These are phyloP conservation scores for Boletus pseudopeckii DNA, from an alignment of 768 basidiomycete species.

Conservation along the genomic window DNA sequence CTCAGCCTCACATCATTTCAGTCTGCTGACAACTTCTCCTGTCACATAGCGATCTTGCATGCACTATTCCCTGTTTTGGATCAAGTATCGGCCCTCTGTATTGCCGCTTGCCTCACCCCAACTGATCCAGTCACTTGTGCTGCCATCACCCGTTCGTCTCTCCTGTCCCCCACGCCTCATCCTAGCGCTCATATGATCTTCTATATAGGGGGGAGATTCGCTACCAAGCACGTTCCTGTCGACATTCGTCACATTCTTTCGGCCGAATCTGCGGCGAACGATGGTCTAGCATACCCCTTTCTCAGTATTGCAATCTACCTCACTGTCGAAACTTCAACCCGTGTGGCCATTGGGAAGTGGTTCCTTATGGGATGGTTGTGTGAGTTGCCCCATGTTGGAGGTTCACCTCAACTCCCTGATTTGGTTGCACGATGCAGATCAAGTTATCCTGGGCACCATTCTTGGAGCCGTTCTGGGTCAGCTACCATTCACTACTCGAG, in stretches of 20 bases:
- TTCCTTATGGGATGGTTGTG: conserved; percentile 82
- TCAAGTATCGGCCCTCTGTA: conserved; percentile 74
- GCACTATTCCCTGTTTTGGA: conserved; percentile 68
- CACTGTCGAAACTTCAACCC: conserved; percentile 60
- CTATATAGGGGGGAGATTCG: conserved; percentile 62
- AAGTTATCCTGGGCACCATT: conserved; percentile 72
- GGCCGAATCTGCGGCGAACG: conserved; percentile 93
- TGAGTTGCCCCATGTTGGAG: conserved; percentile 8
- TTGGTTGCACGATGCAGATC: conserved; percentile 45
- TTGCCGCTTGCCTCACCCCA: conserved; percentile 87
- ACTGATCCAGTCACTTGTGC: conserved; percentile 95
- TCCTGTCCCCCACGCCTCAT: background rate
- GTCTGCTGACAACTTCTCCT: background rate
- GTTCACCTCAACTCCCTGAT: background rate
- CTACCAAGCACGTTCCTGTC: conserved; percentile 62
- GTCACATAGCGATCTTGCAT: conserved; percentile 55
- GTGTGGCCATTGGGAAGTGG: conserved; percentile 78
- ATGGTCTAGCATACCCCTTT: conserved; percentile 94
- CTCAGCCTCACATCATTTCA: background rate
- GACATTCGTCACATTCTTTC: conserved; percentile 79
- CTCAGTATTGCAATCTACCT: conserved; percentile 84
- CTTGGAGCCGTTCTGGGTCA: conserved; percentile 59
- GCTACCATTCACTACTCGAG: conserved; percentile 2
- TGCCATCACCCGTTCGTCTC: conserved; percentile 60
- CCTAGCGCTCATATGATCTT: background rate